Evolutionary conservation across 2,329 filamentous ascomycete genomes (phyloP), one percentile per base, ranked within the genome.

Genomic region (Penicillium sp.): DNA sequence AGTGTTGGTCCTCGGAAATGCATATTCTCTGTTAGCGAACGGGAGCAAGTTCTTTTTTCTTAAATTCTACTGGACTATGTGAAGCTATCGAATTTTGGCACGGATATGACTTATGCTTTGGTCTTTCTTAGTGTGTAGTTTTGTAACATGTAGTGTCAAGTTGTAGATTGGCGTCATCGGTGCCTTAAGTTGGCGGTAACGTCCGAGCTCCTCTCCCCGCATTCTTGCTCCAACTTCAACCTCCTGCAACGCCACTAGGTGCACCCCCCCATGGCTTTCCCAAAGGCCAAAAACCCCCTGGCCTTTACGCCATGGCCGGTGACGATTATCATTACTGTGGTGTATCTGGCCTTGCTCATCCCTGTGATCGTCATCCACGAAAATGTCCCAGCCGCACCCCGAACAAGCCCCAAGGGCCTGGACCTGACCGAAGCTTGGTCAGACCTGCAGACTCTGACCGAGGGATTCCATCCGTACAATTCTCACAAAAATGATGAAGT

Each of bases 381-480:
- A 74, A 84, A 84, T 27, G 88, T 96, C 9, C 90, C 93, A 5
- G 71, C 83, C 21, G 82, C 86, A 49, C 88, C 90, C 0, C 75
- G 80, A 37, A 79, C 82, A 39, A 68, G 77, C 6, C 83, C 84
- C 37, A 69, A 78, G 9, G 92, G 91, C 19, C 78, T 96, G 68
- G 91, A 96, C 68, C 77, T 98, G 52, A 89, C 88, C 2, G 87
- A 96, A 75, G 91, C 93, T 37, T 98, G 93, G 93, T 76, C 81
- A 13, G 93, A 98, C 71, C 81, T 99, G 31, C 86, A 91, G 59
- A 78, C 82, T 54, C 82, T 99, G 49, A 93, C 89, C 33, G 81
- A 81, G 61, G 81, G 82, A 1, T 95, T 90, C 70, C 95, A 96
- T 71, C 93, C 95, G 0, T 96, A 91, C 79, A 97, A 96, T 76